A percentile compares a stretch with the other conserved stretches of the same genome.
phyloP scores from a whole-genome alignment of 1,284 basidiomycete species.

The Paramarasmius palmivorus region DNA sequence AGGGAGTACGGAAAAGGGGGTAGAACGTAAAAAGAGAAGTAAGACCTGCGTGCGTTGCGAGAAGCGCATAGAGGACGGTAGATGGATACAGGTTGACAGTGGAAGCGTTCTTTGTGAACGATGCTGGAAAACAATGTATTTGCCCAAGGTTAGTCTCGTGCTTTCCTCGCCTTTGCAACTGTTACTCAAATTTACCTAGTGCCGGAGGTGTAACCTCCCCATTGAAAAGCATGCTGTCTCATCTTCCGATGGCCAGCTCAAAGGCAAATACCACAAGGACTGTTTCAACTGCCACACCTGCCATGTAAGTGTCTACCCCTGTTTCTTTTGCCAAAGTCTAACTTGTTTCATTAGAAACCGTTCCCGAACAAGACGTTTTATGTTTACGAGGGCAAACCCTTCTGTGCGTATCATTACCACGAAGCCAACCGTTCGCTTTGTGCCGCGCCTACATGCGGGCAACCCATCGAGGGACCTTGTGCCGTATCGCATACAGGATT shows the following conservation, averaged over 20 bases:
- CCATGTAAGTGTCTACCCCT: constrained; percentile 48
- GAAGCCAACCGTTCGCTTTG: constrained; percentile 87
- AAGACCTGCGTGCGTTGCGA: constrained; percentile 69
- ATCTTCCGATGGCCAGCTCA: constrained; percentile 86
- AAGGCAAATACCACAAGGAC: constrained; percentile 88
- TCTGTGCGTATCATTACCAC: constrained; percentile 89
- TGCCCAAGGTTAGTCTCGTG: constrained; percentile 71
- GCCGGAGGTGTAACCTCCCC: constrained; percentile 77
- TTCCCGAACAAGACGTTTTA: constrained; percentile 90
- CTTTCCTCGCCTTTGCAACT: background rate
- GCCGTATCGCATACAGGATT: constrained; percentile 78
- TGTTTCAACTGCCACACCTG: constrained; percentile 88
- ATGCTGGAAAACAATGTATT: constrained; percentile 93
- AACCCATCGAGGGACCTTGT: constrained; percentile 89
- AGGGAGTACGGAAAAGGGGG: constrained; percentile 27
- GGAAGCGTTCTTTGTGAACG: constrained; percentile 79
- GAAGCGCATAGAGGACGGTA: constrained; percentile 70
- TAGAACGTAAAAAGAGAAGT: constrained; percentile 22
- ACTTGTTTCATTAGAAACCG: constrained; percentile 55
- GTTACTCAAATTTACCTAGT: constrained; percentile 44
- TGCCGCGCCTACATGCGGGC: constrained; percentile 71
- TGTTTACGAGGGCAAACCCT: constrained; percentile 83
- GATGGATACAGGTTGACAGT: constrained; percentile 79
- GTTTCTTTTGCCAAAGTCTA: constrained; percentile 11
- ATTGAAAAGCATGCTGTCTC: constrained; percentile 93